These are phyloP conservation scores for Nakazawaea populi DNA, from an alignment of 805 yeast genomes.

Conservation along the genomic window DNA sequence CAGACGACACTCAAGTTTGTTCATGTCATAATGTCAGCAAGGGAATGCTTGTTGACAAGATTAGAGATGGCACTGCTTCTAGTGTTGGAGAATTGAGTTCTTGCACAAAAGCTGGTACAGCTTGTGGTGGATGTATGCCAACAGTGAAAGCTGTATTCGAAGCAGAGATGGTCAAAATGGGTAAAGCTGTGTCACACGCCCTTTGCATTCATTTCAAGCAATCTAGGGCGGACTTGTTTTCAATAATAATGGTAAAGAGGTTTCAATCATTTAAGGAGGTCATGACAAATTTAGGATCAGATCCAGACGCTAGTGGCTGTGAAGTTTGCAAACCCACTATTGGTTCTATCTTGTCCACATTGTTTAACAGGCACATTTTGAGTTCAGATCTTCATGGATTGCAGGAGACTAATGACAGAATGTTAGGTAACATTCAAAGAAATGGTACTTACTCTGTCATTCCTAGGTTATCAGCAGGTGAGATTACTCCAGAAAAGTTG, in stretches of 20 bases:
- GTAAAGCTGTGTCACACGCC: conserved; percentile 25
- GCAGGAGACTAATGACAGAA: conserved; percentile 31
- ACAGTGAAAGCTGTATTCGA: conserved; percentile 29
- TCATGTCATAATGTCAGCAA: conserved; percentile 31
- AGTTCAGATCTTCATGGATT: conserved; percentile 26
- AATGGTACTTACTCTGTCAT: conserved; percentile 32
- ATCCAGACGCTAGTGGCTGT: conserved; percentile 26
- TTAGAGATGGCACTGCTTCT: conserved; percentile 22
- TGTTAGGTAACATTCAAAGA: conserved; percentile 30
- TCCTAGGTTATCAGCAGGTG: conserved; percentile 33
- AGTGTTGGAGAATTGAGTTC: conserved; percentile 27
- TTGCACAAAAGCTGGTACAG: conserved; percentile 31
- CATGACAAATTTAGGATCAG: conserved; percentile 22
- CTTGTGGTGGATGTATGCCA: conserved; percentile 34
- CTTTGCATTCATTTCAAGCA: conserved; percentile 28
- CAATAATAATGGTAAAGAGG: conserved; percentile 27
- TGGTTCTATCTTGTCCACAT: conserved; percentile 29
- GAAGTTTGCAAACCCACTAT: conserved; percentile 32
- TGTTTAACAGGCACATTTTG: conserved; percentile 26
- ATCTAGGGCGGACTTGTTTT: conserved; percentile 29
- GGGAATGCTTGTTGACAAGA: conserved; percentile 23
- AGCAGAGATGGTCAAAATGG: conserved; percentile 28
- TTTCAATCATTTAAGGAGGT: conserved; percentile 23
- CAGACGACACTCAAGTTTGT: conserved; percentile 31
- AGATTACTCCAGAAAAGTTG: conserved; percentile 30